A percentile compares a stretch with the other conserved stretches of the same genome.
Evolutionary conservation across 306 rosid genomes (phyloP).

Genomic region (Urtica urens): DNA sequence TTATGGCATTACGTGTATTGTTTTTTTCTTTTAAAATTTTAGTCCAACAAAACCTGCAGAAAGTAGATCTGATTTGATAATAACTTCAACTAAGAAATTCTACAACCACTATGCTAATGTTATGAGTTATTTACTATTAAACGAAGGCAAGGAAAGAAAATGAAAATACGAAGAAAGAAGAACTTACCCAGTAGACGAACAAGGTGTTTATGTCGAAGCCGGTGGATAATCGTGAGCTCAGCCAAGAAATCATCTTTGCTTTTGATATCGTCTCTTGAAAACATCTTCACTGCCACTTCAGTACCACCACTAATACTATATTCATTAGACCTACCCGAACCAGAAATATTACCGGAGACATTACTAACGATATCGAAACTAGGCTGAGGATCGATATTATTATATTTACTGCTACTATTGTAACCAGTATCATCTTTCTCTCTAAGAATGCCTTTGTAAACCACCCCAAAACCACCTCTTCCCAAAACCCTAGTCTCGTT

Average conservation of each 20-base stretch:
- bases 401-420: too few species aligned
- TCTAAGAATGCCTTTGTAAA: constrained; percentile 34
- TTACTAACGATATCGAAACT: too few species aligned
- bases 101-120: too few species aligned
- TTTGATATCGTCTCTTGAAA: constrained; percentile 29
- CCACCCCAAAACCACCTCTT: constrained; percentile 40
- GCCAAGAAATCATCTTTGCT: constrained; percentile 42
- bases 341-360: neutral
- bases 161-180: neutral
- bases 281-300: constrained; percentile 39
- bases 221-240: constrained; percentile 47
- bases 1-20: too few species aligned
- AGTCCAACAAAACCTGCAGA: too few species aligned
- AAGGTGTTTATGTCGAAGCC: constrained; percentile 45
- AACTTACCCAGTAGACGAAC: constrained; percentile 35
- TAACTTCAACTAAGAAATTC: too few species aligned
- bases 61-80: too few species aligned
- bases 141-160: neutral
- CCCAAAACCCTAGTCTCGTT: constrained; percentile 34
- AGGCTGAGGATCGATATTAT: constrained; percentile 1
- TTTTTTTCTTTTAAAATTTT: too few species aligned
- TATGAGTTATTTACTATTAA: too few species aligned
- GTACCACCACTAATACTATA: too few species aligned
- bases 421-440: neutral
- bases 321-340: neutral